Conservation (phyloP, 140 eudicot genomes). For the Flaveria floridana region DNA sequence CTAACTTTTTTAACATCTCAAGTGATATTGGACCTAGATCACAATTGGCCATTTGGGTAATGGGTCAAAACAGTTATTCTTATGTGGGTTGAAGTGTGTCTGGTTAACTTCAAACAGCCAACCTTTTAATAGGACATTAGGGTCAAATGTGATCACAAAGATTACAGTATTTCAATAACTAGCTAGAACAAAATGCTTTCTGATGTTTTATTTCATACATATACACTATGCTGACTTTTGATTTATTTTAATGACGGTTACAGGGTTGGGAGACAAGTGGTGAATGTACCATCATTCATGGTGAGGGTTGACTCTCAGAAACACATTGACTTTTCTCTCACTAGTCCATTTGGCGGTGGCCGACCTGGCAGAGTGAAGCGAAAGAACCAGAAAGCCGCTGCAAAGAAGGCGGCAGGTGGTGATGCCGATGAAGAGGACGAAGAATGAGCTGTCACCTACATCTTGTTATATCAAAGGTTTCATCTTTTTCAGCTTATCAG, state of each 20-base stretch:
- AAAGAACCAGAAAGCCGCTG: constrained; percentile 75
- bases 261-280: constrained; percentile 86
- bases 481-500: background rate
- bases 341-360: constrained; percentile 83
- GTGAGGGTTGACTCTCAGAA: constrained; percentile 72
- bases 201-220: background rate
- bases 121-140: background rate
- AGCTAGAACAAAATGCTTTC: background rate
- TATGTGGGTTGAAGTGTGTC: background rate
- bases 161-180: background rate
- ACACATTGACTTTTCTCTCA: constrained; percentile 74
- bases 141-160: background rate
- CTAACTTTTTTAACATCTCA: no score
- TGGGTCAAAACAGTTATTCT: background rate
- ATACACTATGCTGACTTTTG: background rate
- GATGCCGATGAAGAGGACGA: constrained; percentile 77
- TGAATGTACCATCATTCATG: constrained; percentile 76
- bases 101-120: background rate
- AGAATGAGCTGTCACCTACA: constrained; percentile 40
- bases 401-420: constrained; percentile 83
- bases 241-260: background rate
- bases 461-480: constrained; percentile 12
- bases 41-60: background rate
- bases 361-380: constrained; percentile 85
- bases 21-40: no score